These are phyloP conservation scores for Mucor racemosus DNA, from an alignment of 371 early-diverging fungal species.

Conservation along the genomic window DNA sequence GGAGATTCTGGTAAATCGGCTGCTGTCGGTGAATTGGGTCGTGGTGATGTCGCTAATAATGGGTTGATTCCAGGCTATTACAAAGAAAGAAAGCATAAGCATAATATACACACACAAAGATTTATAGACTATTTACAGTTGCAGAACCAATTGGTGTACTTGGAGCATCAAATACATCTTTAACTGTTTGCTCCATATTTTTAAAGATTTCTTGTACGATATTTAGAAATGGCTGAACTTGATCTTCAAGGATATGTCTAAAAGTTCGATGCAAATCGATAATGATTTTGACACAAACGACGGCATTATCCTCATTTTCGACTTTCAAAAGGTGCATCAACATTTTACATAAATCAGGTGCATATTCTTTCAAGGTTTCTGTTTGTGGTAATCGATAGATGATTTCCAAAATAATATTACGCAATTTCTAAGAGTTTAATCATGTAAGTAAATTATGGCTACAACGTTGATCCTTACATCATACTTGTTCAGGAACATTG, in stretches of 20 bases:
- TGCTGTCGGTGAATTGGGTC: constrained; percentile 77
- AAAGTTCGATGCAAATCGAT: constrained; percentile 92
- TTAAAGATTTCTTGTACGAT: constrained; percentile 91
- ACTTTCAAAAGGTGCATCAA: constrained; percentile 79
- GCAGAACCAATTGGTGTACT: constrained; percentile 57
- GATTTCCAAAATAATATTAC: constrained; percentile 89
- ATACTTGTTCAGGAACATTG: constrained; percentile 85
- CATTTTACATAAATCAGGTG: constrained; percentile 61
- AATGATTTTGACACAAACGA: constrained; percentile 91
- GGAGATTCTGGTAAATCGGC: constrained; percentile 65
- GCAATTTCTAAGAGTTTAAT: constrained; percentile 72
- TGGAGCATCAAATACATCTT: constrained; percentile 78
- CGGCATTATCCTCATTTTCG: constrained; percentile 98
- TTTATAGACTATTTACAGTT: constrained; percentile 46
- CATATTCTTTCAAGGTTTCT: constrained; percentile 72
- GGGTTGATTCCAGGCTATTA: constrained; percentile 60
- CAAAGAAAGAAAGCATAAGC: neutral
- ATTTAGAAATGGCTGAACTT: constrained; percentile 90
- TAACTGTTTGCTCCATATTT: constrained; percentile 86
- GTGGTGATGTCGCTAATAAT: constrained; percentile 66
- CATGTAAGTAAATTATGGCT: neutral
- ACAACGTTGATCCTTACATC: neutral
- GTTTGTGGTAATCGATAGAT: constrained; percentile 91
- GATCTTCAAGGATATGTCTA: constrained; percentile 78
- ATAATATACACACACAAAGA: neutral